Percentiles rank a stretch among this genome's conserved stretches.
Evolutionary conservation across 2,329 filamentous ascomycete species (phyloP).

Genomic region (Nemania sp.): DNA sequence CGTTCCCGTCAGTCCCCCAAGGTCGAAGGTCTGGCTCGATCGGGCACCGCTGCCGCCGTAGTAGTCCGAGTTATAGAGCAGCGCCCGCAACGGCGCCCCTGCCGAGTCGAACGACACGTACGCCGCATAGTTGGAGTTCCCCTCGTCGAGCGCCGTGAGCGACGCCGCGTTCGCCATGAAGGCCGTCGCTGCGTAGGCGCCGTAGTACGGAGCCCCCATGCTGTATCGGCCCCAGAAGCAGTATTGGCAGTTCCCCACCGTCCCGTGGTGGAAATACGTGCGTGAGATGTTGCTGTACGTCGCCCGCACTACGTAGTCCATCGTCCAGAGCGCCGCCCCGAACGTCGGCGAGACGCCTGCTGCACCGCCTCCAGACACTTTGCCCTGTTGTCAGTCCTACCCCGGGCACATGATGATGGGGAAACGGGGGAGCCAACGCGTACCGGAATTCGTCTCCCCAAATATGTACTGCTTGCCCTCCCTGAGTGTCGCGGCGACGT

Average conservation of each 20-base stretch:
- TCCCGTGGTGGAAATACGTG: conserved; percentile 58
- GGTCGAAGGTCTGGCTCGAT: conserved; percentile 45
- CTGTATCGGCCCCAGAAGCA: conserved; percentile 45
- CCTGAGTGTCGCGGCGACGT: conserved; percentile 46
- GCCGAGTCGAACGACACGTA: conserved; percentile 51
- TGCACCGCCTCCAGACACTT: conserved; percentile 46
- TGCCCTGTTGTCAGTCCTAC: background rate
- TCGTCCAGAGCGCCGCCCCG: conserved; percentile 56
- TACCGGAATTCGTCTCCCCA: conserved; percentile 56
- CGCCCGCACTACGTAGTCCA: conserved; percentile 50
- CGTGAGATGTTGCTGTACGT: conserved; percentile 45
- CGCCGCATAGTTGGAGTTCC: conserved; percentile 48
- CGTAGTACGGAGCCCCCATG: conserved; percentile 58
- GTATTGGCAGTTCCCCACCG: conserved; percentile 53
- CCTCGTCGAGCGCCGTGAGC: conserved; percentile 51
- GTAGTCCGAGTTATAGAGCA: conserved; percentile 55
- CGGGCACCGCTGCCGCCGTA: conserved; percentile 43
- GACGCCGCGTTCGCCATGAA: conserved; percentile 49
- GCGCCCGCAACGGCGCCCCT: conserved; percentile 43
- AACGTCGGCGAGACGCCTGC: conserved; percentile 50
- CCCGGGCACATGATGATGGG: background rate
- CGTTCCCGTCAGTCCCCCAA: conserved; percentile 46
- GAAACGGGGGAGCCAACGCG: background rate
- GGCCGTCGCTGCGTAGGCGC: conserved; percentile 53
- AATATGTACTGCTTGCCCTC: conserved; percentile 52